Percentiles rank a stretch among this genome's conserved stretches.
Evolutionary conservation across 108 stramenopile genomes (phyloP).

Genomic region (Stephanodiscus minutulus): DNA sequence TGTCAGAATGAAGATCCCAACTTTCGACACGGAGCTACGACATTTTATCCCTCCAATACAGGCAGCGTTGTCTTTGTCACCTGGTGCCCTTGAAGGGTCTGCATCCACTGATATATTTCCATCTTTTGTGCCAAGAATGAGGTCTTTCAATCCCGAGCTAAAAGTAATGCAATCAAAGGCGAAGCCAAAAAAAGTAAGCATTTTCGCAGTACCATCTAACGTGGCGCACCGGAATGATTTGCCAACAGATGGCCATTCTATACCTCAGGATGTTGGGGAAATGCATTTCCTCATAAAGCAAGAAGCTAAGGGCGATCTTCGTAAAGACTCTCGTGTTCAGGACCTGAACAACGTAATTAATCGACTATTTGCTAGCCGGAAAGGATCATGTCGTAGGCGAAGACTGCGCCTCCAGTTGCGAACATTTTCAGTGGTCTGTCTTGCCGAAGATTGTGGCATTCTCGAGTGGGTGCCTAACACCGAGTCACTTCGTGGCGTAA

Average conservation of each 20-base stretch:
- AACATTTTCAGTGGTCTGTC: conserved; percentile 96
- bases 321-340: conserved; percentile 99
- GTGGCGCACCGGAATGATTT: conserved; percentile 25
- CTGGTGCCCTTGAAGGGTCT: conserved; percentile 44
- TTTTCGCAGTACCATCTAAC: conserved; percentile 45
- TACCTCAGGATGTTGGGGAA: conserved; percentile 67
- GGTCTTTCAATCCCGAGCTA: conserved; percentile 60
- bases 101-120: conserved; percentile 64
- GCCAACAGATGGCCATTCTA: conserved; percentile 11
- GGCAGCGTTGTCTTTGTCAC: conserved; percentile 74
- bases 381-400: conserved; percentile 40
- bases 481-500: conserved; percentile 77
- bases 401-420: conserved; percentile 80
- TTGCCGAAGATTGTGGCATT: conserved; percentile 97
- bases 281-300: conserved; percentile 97
- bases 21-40: conserved; percentile 52
- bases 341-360: conserved; percentile 98
- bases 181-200: conserved; percentile 91
- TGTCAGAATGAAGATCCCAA: conserved; percentile 43
- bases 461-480: conserved; percentile 98
- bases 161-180: conserved; percentile 93
- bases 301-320: conserved; percentile 96
- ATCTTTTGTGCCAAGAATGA: conserved; percentile 78
- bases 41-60: conserved; percentile 90
- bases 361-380: conserved; percentile 77